phyloP scores from a whole-genome alignment of 495 filamentous ascomycete genomes.

The Penicillium cosmopolitanum region DNA sequence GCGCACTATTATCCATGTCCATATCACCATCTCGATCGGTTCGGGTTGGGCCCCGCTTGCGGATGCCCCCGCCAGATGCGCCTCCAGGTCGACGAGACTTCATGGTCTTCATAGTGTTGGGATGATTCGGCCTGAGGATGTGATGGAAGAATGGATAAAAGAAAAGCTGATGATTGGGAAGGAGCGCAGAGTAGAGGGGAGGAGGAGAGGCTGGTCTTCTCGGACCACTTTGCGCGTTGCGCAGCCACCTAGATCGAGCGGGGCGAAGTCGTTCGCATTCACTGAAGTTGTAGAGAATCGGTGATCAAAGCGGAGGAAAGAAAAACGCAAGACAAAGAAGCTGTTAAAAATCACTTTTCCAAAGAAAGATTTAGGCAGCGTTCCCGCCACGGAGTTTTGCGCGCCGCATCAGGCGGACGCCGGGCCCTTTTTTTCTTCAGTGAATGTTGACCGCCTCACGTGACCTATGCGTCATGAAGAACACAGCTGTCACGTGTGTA shows the following conservation, averaged over 20 bases:
- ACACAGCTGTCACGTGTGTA: conserved; percentile 29
- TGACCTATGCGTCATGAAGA: too few species aligned
- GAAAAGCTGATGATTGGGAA: background rate
- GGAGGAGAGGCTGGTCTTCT: background rate
- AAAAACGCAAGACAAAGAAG: conserved; percentile 6
- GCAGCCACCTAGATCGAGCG: conserved; percentile 1
- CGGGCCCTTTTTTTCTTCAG: conserved; percentile 8
- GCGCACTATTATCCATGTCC: conserved; percentile 65
- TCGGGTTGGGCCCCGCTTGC: conserved; percentile 63
- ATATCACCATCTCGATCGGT: conserved; percentile 83
- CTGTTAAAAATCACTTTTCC: background rate
- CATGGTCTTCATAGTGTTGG: conserved; percentile 39
- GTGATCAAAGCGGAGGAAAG: background rate
- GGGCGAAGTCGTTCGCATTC: conserved; percentile 2
- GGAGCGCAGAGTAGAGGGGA: background rate
- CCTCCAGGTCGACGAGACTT: conserved; percentile 38
- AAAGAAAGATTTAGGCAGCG: conserved; percentile 14
- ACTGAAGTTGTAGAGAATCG: background rate
- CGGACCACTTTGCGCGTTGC: background rate
- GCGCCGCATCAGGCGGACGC: background rate
- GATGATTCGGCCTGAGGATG: background rate
- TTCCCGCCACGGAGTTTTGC: conserved; percentile 14
- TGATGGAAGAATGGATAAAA: conserved; percentile 7
- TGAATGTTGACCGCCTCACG: conserved; percentile 13
- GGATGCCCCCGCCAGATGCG: conserved; percentile 66